A percentile compares a stretch with the other conserved stretches of the same genome.
These are phyloP conservation scores for Saccharum spontaneum DNA, from an alignment of 176 grass and related monocot genomes.

Conservation along the genomic window DNA sequence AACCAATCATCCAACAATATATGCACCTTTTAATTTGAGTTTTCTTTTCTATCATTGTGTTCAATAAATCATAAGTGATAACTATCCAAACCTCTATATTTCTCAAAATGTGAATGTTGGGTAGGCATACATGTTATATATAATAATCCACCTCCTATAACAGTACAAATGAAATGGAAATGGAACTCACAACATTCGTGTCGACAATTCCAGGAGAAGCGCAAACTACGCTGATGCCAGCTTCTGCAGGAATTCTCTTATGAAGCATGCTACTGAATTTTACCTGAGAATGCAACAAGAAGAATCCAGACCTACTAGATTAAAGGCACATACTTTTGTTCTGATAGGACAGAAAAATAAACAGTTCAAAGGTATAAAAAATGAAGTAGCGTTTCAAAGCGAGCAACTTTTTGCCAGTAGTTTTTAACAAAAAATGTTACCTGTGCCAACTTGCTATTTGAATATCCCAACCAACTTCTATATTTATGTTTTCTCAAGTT, in stretches of 20 bases:
- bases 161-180: neutral
- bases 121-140: neutral
- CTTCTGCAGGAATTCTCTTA: slow-evolving; percentile 87
- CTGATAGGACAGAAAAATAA: neutral
- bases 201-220: slow-evolving; percentile 84
- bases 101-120: neutral
- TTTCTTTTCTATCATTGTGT: neutral
- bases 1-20: slow-evolving; percentile 3
- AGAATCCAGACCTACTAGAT: slow-evolving; percentile 13
- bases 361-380: neutral
- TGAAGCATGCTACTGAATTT: slow-evolving; percentile 99
- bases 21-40: neutral
- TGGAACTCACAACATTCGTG: slow-evolving; percentile 92
- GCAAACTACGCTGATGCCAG: slow-evolving; percentile 64
- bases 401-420: neutral
- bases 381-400: neutral
- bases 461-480: slow-evolving; percentile 74
- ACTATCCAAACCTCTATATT: neutral
- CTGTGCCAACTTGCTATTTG: slow-evolving; percentile 97
- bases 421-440: slow-evolving; percentile 30
- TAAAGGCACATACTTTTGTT: neutral
- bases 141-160: neutral
- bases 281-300: slow-evolving; percentile 45
- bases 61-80: neutral
- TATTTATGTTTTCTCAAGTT: slow-evolving; percentile 78